Evolutionary conservation across 176 grass and related monocot species (phyloP), one percentile per base, ranked within the genome.

Genomic region (Cocos nucifera): DNA sequence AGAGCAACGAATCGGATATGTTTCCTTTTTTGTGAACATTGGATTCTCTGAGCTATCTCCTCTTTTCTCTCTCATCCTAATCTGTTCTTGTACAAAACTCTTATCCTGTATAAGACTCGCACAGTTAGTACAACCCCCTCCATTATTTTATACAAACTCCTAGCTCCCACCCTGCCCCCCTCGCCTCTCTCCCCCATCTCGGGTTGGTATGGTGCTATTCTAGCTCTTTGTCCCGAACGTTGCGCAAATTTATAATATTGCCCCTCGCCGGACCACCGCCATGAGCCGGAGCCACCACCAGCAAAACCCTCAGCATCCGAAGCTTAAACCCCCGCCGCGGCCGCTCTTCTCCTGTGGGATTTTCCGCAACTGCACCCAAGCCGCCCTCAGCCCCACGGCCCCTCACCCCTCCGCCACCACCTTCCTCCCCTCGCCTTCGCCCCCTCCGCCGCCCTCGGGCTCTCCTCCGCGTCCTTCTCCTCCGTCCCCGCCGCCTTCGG

Each of bases 331-430:
- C 17, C 75, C 82, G 49, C 87, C 87, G 21, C 72, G 87, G 25
- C 79, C 87, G 50, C 75, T 90, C 19, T 90, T 90, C 69, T 86
- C 82, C 0, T 90, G 87, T 62, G 82, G 82, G 52, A 90, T 90
- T 69, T 90, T 90, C 73, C 78, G 82, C 72, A 90, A 83, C 61
- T 86, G 87, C 82, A 86, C 82, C 22, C 87, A 86, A 58, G 70
- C 79, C 16, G 87, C 73, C 69, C 79, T 90, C 49, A 86, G 87
- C 68, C 70, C 70, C 59, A 73, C 70, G 15, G 50, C 59, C 39
- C 50, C 70, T 9, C 5, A 50, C 1, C 51, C 59, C 4, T n/a
- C 26, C 8, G 12, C 86, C 71, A 14, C 77, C 67, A 71, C 74
- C 35, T 56, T 3, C 15, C 50, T 51, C 26, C 28, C 62, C 0